These are phyloP conservation scores for Limnanthes douglasii DNA, from an alignment of 345 rosid genomes.

Conservation along the genomic window DNA sequence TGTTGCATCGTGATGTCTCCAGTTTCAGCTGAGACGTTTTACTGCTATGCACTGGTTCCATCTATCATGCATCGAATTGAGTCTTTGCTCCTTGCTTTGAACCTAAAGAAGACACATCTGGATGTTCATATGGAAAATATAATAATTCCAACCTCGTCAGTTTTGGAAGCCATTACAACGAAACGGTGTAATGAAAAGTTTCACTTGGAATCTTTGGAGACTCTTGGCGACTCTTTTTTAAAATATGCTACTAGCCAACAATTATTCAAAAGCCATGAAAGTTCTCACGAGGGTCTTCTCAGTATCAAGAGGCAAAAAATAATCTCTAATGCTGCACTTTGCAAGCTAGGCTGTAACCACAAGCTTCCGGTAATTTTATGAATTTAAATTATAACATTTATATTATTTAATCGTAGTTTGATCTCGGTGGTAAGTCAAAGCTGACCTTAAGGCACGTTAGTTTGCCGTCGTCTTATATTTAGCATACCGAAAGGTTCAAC, in stretches of 20 bases:
- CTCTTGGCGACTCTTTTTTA: slow-evolving; percentile 89
- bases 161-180: slow-evolving; percentile 83
- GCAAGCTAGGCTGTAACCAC: slow-evolving; percentile 48
- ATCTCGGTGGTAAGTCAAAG: too few relatives aligned
- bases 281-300: slow-evolving; percentile 70
- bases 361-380: slow-evolving; percentile 47
- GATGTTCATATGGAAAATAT: slow-evolving; percentile 20
- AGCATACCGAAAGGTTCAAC: too few relatives aligned
- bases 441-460: too few relatives aligned
- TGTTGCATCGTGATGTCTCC: slow-evolving; percentile 51
- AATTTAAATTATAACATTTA: too few relatives aligned
- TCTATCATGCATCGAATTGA: slow-evolving; percentile 66
- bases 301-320: slow-evolving; percentile 48
- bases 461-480: too few relatives aligned
- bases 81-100: slow-evolving; percentile 58
- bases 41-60: slow-evolving; percentile 62
- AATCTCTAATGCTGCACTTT: slow-evolving; percentile 55
- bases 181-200: slow-evolving; percentile 67
- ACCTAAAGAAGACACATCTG: slow-evolving; percentile 38
- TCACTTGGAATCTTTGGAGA: slow-evolving; percentile 78
- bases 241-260: slow-evolving; percentile 75
- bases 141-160: slow-evolving; percentile 54
- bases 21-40: slow-evolving; percentile 45
- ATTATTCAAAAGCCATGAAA: slow-evolving; percentile 32
- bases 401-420: too few relatives aligned